Conservation (phyloP, 495 filamentous ascomycete species). For the Ascobolus immersus region DNA sequence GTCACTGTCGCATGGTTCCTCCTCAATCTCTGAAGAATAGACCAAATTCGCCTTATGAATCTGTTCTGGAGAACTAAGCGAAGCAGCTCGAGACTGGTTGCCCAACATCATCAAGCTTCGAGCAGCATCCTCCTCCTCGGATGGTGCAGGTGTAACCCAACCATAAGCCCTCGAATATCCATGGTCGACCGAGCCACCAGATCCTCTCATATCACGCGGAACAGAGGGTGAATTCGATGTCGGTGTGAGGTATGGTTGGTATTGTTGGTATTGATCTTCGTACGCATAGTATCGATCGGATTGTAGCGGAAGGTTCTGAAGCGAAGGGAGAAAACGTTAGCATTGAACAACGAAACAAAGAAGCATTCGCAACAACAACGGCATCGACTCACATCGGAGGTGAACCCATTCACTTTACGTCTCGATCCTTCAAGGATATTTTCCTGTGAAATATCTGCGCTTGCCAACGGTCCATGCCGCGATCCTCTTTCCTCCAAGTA, state of each 20-base stretch:
- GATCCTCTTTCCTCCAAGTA: slow-evolving; percentile 10
- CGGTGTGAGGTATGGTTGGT: not conserved
- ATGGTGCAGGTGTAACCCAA: slow-evolving; percentile 81
- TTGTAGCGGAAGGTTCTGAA: not conserved
- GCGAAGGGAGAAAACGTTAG: not conserved
- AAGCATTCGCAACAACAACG: too few species aligned
- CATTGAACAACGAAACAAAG: not conserved
- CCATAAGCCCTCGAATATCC: slow-evolving; percentile 16
- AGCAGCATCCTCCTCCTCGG: slow-evolving; percentile 90
- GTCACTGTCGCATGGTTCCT: slow-evolving; percentile 49
- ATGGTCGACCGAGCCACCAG: not conserved
- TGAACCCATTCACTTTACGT: slow-evolving; percentile 82
- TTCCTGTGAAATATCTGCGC: slow-evolving; percentile 73
- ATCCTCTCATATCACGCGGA: not conserved
- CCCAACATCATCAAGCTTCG: slow-evolving; percentile 85
- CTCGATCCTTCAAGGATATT: slow-evolving; percentile 94
- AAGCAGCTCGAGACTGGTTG: slow-evolving; percentile 70
- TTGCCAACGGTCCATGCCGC: slow-evolving; percentile 14
- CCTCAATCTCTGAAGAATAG: slow-evolving; percentile 61
- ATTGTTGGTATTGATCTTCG: not conserved
- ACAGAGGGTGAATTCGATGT: not conserved
- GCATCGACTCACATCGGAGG: slow-evolving; percentile 12
- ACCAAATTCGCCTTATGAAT: slow-evolving; percentile 61
- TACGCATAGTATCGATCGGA: not conserved
- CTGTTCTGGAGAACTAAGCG: slow-evolving; percentile 69